phyloP scores from a whole-genome alignment of 441 rosid species.

The Daphne laureola region DNA sequence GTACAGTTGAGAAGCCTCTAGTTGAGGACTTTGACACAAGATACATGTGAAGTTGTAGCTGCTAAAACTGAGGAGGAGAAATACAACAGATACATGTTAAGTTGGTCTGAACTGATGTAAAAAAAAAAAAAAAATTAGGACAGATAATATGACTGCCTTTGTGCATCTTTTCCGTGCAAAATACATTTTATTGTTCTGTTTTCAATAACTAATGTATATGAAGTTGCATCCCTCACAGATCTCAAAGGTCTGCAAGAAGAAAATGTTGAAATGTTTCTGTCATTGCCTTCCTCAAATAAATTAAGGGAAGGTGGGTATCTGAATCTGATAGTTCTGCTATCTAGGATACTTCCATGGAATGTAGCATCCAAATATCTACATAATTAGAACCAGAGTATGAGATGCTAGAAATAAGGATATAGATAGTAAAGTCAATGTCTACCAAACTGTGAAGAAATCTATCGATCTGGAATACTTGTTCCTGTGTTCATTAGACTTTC shows the following conservation, averaged over 20 bases:
- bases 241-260: conserved; percentile 24
- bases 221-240: conserved; percentile 32
- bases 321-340: conserved; percentile 12
- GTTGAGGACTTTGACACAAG: too few species aligned
- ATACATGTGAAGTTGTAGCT: too few species aligned
- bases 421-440: conserved; percentile 2
- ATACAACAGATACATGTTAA: too few species aligned
- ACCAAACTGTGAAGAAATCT: conserved; percentile 29
- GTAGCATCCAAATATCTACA: conserved; percentile 30
- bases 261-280: conserved; percentile 16
- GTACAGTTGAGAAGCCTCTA: too few species aligned
- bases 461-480: conserved; percentile 16
- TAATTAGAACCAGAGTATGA: conserved; percentile 4
- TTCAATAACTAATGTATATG: conserved; percentile 33
- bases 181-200: conserved; percentile 18
- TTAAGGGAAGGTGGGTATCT: conserved; percentile 17
- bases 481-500: conserved; percentile 9
- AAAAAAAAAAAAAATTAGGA: too few species aligned
- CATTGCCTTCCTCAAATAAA: conserved; percentile 18
- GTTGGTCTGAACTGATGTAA: too few species aligned
- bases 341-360: conserved; percentile 20
- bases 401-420: background rate
- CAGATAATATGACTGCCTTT: conserved; percentile 22
- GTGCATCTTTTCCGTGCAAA: conserved; percentile 21
- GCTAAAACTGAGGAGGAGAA: too few species aligned